Conservation (phyloP, 2,329 filamentous ascomycete species). For the Trichoderma polysporum region DNA sequence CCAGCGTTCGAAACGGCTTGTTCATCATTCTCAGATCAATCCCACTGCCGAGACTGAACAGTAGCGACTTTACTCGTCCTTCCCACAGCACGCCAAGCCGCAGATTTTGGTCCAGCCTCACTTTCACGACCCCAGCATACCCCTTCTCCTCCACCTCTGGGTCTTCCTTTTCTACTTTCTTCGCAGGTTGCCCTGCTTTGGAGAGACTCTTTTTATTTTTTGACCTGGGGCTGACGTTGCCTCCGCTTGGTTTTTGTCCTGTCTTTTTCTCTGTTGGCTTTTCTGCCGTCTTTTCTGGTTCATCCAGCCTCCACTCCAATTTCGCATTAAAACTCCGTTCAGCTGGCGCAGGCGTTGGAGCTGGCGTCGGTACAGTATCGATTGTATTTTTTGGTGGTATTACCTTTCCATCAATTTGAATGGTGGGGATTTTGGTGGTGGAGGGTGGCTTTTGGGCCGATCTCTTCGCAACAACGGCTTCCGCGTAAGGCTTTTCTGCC, state of each 20-base stretch:
- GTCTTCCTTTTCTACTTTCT: conserved; percentile 24
- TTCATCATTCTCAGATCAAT: conserved; percentile 76
- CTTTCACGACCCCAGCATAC: conserved; percentile 85
- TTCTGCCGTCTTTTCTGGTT: conserved; percentile 31
- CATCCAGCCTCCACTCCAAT: conserved; percentile 50
- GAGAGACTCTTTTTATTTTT: conserved; percentile 47
- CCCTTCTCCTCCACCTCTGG: conserved; percentile 52
- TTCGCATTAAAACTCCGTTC: conserved; percentile 54
- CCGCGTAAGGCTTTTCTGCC: conserved; percentile 25
- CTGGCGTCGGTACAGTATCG: neutral
- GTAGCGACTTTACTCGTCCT: conserved; percentile 83
- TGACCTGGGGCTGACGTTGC: conserved; percentile 48
- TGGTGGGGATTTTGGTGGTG: neutral
- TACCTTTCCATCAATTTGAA: neutral
- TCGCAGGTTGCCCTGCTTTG: conserved; percentile 15
- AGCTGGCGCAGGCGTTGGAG: conserved; percentile 2
- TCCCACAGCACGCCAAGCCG: conserved; percentile 89
- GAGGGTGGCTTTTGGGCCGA: neutral
- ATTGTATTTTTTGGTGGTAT: neutral
- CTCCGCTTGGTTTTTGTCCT: neutral
- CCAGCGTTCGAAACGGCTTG: conserved; percentile 73
- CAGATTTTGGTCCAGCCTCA: conserved; percentile 83
- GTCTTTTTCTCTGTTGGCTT: neutral
- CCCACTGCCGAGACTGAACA: conserved; percentile 86
- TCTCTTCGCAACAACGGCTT: neutral